Evolutionary conservation across 1,284 basidiomycete species (phyloP).

Genomic region (Fistulina hepatica): DNA sequence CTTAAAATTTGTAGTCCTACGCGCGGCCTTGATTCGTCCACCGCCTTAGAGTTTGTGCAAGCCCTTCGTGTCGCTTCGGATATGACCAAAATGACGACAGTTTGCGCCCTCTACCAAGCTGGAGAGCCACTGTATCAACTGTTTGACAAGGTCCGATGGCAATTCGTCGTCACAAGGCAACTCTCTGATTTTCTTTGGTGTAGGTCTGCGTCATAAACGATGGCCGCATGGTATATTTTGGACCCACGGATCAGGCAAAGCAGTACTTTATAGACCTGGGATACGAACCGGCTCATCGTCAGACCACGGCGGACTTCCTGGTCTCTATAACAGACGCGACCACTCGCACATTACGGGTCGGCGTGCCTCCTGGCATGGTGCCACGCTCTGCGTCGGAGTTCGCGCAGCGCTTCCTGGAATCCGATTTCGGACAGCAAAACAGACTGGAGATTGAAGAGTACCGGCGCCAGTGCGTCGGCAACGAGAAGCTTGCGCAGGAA

Average conservation of each 20-base stretch:
- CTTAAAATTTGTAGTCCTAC: no score
- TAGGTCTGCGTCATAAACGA: conserved; percentile 55
- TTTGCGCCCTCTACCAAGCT: conserved; percentile 79
- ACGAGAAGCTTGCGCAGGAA: conserved; percentile 24
- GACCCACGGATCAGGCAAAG: conserved; percentile 60
- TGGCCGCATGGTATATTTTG: conserved; percentile 79
- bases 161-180: no score
- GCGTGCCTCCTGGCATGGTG: conserved; percentile 12
- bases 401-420: conserved; percentile 37
- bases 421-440: conserved; percentile 29
- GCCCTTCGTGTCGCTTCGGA: conserved; percentile 71
- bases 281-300: conserved; percentile 50
- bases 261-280: conserved; percentile 73
- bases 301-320: conserved; percentile 42
- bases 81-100: conserved; percentile 62
- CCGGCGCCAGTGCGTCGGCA: conserved; percentile 28
- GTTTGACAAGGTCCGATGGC: conserved; percentile 67
- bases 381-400: conserved; percentile 59
- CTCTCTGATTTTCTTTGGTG: background rate
- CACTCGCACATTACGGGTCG: conserved; percentile 46
- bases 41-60: conserved; percentile 71
- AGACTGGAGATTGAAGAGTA: conserved; percentile 36
- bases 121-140: conserved; percentile 68
- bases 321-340: conserved; percentile 46
- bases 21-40: conserved; percentile 78